phyloP scores from a whole-genome alignment of 176 grass and related monocot genomes.

The Oryza rufipogon region DNA sequence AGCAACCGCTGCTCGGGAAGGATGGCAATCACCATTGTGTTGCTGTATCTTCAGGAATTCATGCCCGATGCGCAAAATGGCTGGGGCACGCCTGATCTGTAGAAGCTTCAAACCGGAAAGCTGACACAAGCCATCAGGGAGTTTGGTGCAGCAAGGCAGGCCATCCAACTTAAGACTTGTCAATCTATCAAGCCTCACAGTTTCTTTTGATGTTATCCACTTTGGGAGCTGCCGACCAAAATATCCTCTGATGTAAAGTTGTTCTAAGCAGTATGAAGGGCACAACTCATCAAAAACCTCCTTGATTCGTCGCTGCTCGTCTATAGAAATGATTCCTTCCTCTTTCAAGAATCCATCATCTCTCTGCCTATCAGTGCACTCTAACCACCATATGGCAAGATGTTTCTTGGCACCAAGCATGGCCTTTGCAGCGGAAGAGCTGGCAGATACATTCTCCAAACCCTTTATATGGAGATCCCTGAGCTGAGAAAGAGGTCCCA shows the following conservation, averaged over 20 bases:
- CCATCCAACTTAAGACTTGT: background rate
- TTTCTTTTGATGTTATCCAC: background rate
- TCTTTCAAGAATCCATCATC: background rate
- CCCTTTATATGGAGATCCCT: background rate
- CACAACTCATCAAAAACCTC: slow-evolving; percentile 17
- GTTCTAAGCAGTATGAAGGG: slow-evolving; percentile 4
- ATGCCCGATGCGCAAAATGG: slow-evolving; percentile 16
- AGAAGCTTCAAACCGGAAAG: slow-evolving; percentile 27
- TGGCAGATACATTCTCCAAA: slow-evolving; percentile 9
- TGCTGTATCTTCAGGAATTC: slow-evolving; percentile 28
- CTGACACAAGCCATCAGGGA: slow-evolving; percentile 32
- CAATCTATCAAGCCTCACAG: background rate
- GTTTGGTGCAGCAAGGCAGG: background rate
- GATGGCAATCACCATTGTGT: accelerated
- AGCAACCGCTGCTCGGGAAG: background rate
- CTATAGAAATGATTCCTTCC: background rate
- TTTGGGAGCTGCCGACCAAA: slow-evolving; percentile 31
- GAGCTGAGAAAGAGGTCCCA: slow-evolving; percentile 11
- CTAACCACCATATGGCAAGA: background rate
- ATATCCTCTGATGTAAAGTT: slow-evolving; percentile 28
- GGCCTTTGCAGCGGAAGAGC: background rate
- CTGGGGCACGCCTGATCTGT: background rate
- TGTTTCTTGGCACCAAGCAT: background rate
- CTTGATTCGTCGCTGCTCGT: background rate
- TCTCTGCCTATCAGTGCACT: background rate